A percentile compares a stretch with the other conserved stretches of the same genome.
Conservation (phyloP, 495 filamentous ascomycete species). For the Xylaria curta region DNA sequence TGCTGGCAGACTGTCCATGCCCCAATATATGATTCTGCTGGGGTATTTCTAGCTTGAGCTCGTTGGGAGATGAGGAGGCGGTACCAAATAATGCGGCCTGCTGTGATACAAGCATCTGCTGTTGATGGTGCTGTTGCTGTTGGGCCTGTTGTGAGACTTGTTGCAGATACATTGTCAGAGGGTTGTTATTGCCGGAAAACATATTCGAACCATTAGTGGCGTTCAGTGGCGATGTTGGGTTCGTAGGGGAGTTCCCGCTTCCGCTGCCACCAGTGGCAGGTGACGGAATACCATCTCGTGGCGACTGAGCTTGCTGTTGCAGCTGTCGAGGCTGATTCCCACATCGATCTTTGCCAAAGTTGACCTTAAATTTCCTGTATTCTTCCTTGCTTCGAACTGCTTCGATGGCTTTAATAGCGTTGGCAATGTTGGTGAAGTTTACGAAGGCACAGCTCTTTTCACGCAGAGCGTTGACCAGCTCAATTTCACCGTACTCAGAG, state of each 20-base stretch:
- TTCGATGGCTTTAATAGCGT: constrained; percentile 99
- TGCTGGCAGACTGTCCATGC: constrained; percentile 68
- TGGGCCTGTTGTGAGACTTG: constrained; percentile 82
- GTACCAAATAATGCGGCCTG: constrained; percentile 67
- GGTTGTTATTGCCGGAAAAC: constrained; percentile 85
- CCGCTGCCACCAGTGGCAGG: constrained; percentile 66
- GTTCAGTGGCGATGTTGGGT: constrained; percentile 42
- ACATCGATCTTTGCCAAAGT: constrained; percentile 98
- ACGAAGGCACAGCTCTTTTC: constrained; percentile 99
- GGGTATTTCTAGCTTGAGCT: constrained; percentile 60
- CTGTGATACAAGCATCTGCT: constrained; percentile 64
- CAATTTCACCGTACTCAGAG: constrained; percentile 96
- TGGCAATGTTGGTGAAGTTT: constrained; percentile 99
- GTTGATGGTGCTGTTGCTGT: constrained; percentile 75
- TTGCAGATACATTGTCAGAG: constrained; percentile 90
- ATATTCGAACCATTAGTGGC: constrained; percentile 59
- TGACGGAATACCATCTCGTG: constrained; percentile 70
- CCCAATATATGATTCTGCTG: constrained; percentile 58
- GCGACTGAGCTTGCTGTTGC: constrained; percentile 68
- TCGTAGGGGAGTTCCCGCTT: constrained; percentile 60
- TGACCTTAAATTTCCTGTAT: constrained; percentile 98
- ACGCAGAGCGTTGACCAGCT: constrained; percentile 92
- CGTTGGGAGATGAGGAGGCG: constrained; percentile 61
- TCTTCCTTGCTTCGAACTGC: constrained; percentile 93
- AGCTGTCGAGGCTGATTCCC: constrained; percentile 92